Evolutionary conservation across 495 filamentous ascomycete genomes (phyloP).

Genomic region (Trypethelium eluteriae): DNA sequence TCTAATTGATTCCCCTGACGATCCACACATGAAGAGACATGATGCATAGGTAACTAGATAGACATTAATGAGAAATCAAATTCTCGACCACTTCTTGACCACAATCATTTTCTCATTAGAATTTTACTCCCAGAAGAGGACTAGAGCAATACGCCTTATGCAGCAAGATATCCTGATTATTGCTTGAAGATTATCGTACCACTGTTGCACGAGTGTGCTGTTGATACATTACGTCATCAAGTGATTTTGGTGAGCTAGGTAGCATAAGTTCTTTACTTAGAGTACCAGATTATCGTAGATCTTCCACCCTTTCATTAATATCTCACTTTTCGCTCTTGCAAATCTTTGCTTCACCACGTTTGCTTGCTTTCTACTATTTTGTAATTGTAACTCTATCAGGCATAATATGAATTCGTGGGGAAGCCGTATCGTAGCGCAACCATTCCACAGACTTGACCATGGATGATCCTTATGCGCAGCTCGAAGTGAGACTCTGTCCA

Average conservation of each 20-base stretch:
- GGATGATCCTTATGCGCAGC: neutral
- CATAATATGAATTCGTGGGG: slow-evolving; percentile 1
- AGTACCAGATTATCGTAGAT: too few species aligned
- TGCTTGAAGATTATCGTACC: too few species aligned
- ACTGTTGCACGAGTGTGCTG: too few species aligned
- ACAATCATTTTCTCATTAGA: neutral
- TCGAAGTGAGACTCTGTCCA: neutral
- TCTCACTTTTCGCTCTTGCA: neutral
- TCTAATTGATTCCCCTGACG: neutral
- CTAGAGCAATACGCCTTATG: too few species aligned
- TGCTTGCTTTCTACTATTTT: neutral
- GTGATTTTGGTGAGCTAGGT: too few species aligned
- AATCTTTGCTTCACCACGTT: neutral
- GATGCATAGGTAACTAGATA: slow-evolving; percentile 7
- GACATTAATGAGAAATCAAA: slow-evolving; percentile 1
- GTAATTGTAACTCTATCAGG: neutral
- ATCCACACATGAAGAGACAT: neutral
- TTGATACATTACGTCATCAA: too few species aligned
- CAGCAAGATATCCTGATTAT: too few species aligned
- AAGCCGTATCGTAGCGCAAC: neutral
- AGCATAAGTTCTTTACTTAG: too few species aligned
- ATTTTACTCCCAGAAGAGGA: too few species aligned
- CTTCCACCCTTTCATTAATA: too few species aligned
- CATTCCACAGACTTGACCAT: slow-evolving; percentile 1
- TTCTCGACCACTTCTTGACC: neutral